Evolutionary conservation across 2,329 filamentous ascomycete species (phyloP), one percentile per base, ranked within the genome.

Genomic region (Pseudogymnoascus pannorum): DNA sequence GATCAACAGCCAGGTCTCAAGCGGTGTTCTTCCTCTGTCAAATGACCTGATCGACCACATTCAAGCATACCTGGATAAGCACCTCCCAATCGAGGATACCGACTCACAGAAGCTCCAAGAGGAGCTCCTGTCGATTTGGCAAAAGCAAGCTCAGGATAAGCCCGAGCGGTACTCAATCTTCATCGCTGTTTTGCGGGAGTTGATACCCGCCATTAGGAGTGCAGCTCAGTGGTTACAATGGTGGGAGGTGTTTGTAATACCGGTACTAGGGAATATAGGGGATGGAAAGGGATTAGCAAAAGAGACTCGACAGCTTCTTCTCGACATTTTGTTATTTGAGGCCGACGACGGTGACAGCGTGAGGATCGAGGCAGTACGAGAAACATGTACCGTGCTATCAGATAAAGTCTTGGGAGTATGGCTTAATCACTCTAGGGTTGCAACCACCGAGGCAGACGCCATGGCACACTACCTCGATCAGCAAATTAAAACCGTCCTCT

Each of bases 71-170:
- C 78, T 91, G 58, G 81, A 86, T 51, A 86, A 85, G 68, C 85
- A 90, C 71, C 77, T 82, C 61, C 81, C 82, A 66, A 81, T 84
- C 65, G 89, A 92, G 68, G 87, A 91, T 59, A 75, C 79, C 61
- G 80, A 85, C 40, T 81, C 85, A n/a, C 87, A 90, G 66, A 84
- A 86, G 62, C 78, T 92, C 58, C 85, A 91, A 64, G 88, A 91
- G 40, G 89, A 92, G 67, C 79, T 94, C 6, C 76, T 87, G 40
- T 74, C 78, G 22, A 79, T 90, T 60, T 91, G 87, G 75, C 79
- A 86, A 62, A 85, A 82, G 68, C 78, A 84, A 65, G 82, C 92
- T 63, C 78, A 78, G 22, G 79, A 80, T 33, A 77, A 78, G 22
- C 76, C 82, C 2, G 72, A 79, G 58, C 82, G 84, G 66, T 81